A percentile compares a stretch with the other conserved stretches of the same genome.
Conservation (phyloP, 1,284 basidiomycete species). For the Phellinidium pouzarii region DNA sequence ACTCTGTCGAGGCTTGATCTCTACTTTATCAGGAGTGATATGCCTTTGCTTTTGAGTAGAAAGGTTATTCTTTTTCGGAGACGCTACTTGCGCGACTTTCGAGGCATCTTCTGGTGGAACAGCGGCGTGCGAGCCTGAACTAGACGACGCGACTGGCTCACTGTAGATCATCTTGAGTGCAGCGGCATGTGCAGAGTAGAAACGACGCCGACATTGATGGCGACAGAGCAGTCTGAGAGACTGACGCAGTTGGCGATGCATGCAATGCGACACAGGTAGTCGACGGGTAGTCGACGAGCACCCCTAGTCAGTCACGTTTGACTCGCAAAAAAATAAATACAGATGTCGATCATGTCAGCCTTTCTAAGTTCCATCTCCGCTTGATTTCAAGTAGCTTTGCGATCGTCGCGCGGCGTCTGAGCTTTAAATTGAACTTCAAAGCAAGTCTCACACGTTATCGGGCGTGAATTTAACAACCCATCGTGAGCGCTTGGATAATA, state of each 20-base stretch:
- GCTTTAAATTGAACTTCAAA: too few relatives aligned
- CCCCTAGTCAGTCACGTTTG: not conserved
- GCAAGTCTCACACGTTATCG: too few relatives aligned
- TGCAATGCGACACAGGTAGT: not conserved
- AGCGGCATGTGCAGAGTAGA: constrained; percentile 12
- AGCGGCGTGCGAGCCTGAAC: not conserved
- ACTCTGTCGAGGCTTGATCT: constrained; percentile 27
- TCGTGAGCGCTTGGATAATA: too few relatives aligned
- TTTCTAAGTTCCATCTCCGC: too few relatives aligned
- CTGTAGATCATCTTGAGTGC: not conserved
- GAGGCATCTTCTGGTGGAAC: not conserved
- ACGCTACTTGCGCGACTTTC: not conserved
- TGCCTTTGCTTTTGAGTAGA: constrained; percentile 2
- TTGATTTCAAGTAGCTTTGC: too few relatives aligned
- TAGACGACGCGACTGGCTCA: constrained; percentile 8
- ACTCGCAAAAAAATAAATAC: too few relatives aligned
- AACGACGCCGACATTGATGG: constrained; percentile 10
- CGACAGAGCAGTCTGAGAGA: constrained; percentile 11
- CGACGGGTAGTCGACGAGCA: not conserved
- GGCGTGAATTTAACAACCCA: too few relatives aligned
- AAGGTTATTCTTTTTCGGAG: not conserved
- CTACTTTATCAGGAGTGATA: constrained; percentile 6
- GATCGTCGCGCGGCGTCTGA: too few relatives aligned
- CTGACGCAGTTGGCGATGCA: constrained; percentile 13
- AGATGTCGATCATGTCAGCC: too few relatives aligned